Conservation (phyloP, 768 basidiomycete species). For the Collybiopsis confluens region DNA sequence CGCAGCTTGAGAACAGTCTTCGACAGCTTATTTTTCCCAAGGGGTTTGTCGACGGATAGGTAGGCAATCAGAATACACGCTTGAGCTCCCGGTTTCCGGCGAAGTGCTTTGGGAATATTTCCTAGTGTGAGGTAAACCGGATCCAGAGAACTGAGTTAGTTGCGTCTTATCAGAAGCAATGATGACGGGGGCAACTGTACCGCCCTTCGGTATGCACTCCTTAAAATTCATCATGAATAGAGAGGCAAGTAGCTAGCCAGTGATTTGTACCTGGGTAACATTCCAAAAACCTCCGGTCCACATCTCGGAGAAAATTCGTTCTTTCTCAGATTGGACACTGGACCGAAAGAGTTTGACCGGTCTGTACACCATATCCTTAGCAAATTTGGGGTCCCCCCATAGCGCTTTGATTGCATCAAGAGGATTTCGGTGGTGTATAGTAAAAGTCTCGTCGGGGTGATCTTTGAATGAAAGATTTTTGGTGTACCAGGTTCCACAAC, state of each 20-base stretch:
- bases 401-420: constrained; percentile 8
- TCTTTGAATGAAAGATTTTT: constrained; percentile 13
- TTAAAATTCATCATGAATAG: background rate
- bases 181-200: background rate
- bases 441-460: background rate
- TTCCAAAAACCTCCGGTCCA: constrained; percentile 14
- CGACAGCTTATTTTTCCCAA: background rate
- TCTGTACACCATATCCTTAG: constrained; percentile 5
- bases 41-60: constrained; percentile 10
- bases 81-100: background rate
- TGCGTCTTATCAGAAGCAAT: constrained; percentile 26
- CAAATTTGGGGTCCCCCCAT: constrained; percentile 9
- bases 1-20: no score
- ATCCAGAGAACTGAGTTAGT: constrained; percentile 22
- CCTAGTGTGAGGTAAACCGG: constrained; percentile 32
- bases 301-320: constrained; percentile 12
- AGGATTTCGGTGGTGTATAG: constrained; percentile 12
- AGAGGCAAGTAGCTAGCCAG: background rate
- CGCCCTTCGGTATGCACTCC: background rate
- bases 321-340: no score
- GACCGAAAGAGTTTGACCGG: background rate
- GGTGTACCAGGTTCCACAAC: background rate
- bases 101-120: constrained; percentile 21
- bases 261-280: constrained; percentile 5
- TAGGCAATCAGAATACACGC: constrained; percentile 11